These are phyloP conservation scores for Cenchrus purpureus DNA, from an alignment of 176 grass and related monocot genomes.

Conservation along the genomic window DNA sequence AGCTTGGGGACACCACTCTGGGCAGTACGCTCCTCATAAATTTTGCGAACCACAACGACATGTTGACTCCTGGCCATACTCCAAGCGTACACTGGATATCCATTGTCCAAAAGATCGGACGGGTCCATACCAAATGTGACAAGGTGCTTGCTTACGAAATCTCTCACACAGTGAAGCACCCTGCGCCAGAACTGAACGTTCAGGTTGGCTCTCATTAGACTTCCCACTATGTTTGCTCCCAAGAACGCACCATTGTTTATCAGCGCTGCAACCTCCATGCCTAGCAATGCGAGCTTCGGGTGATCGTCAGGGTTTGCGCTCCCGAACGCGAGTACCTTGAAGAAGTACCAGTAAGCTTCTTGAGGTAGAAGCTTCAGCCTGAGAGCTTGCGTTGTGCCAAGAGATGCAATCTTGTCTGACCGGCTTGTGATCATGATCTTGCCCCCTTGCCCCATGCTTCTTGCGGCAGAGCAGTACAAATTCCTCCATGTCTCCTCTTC, in stretches of 20 bases:
- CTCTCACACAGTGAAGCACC: neutral
- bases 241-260: neutral
- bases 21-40: neutral
- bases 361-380: neutral
- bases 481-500: conserved; percentile 31
- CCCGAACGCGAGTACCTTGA: conserved; percentile 42
- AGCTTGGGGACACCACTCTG: neutral
- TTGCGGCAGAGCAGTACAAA: neutral
- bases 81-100: neutral
- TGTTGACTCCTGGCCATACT: neutral
- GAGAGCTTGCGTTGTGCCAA: conserved; percentile 31
- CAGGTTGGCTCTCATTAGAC: conserved; percentile 26
- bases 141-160: conserved; percentile 4
- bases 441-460: conserved; percentile 5
- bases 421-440: conserved; percentile 41
- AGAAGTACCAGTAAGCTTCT: conserved; percentile 54
- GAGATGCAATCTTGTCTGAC: neutral
- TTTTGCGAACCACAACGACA: neutral
- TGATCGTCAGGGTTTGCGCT: conserved; percentile 26
- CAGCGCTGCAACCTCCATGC: neutral
- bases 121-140: conserved; percentile 22
- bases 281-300: neutral
- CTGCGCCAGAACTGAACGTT: neutral
- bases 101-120: neutral
- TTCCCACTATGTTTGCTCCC: neutral